Conservation (phyloP, 495 filamentous ascomycete genomes). For the Penicillium salamii region DNA sequence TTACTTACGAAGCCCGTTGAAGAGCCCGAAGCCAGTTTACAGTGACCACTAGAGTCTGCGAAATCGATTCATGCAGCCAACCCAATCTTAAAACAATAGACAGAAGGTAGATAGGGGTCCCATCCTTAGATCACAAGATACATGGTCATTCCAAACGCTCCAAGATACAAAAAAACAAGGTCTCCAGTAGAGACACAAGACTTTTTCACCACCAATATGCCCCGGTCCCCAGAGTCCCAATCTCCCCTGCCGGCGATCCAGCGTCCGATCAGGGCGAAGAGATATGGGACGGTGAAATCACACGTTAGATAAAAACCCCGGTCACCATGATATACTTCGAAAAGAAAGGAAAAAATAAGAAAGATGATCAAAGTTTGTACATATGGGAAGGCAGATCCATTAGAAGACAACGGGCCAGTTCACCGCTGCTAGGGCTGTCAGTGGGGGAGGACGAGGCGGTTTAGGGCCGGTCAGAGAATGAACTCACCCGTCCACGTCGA, state of each 20-base stretch:
- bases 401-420: conserved; percentile 26
- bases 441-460: neutral
- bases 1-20: too few relatives aligned
- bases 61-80: conserved; percentile 3
- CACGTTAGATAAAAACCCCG: conserved; percentile 31
- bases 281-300: conserved; percentile 24
- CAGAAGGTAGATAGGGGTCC: conserved; percentile 1
- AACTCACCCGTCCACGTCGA: conserved; percentile 50
- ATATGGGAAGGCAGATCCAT: conserved; percentile 35
- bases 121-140: conserved; percentile 9
- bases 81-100: conserved; percentile 5
- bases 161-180: conserved; percentile 9
- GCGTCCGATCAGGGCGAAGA: conserved; percentile 38
- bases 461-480: conserved; percentile 4
- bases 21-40: too few relatives aligned
- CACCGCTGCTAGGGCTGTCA: conserved; percentile 27
- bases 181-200: conserved; percentile 8
- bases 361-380: conserved; percentile 34
- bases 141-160: conserved; percentile 8
- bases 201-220: conserved; percentile 8
- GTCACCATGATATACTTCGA: conserved; percentile 24
- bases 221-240: conserved; percentile 11
- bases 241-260: conserved; percentile 43
- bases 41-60: neutral
- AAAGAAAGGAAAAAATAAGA: conserved; percentile 20